Conservation (phyloP, 805 yeast species). For the Cyberlindnera euphorbiae region DNA sequence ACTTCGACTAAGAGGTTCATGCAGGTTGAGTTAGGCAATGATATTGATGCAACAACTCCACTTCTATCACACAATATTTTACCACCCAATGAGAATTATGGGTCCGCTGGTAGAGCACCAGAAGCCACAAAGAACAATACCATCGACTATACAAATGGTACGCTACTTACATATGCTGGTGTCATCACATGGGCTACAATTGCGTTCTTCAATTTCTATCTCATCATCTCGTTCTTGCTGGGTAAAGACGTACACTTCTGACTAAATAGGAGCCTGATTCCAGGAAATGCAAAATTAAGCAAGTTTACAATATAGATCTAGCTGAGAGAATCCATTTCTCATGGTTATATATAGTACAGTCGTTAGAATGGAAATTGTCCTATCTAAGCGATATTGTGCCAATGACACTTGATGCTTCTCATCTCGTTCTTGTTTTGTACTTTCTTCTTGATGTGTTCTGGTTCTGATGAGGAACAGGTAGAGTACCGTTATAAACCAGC, state of each 20-base stretch:
- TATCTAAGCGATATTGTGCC: too few relatives aligned
- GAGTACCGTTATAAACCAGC: constrained; percentile 69
- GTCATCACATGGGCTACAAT: constrained; percentile 65
- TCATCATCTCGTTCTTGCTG: constrained; percentile 46
- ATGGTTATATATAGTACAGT: too few relatives aligned
- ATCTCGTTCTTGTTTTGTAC: constrained; percentile 22
- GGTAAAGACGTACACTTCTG: constrained; percentile 51
- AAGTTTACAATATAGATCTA: too few relatives aligned
- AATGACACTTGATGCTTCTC: neutral
- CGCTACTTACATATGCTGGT: constrained; percentile 47
- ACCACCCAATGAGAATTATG: too few relatives aligned
- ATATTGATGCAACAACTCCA: too few relatives aligned
- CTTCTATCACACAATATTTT: too few relatives aligned
- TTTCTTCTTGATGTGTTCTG: constrained; percentile 9
- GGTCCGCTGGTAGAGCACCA: too few relatives aligned
- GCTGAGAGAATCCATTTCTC: too few relatives aligned
- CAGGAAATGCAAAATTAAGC: too few relatives aligned
- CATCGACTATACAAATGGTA: constrained; percentile 69
- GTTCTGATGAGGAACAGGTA: constrained; percentile 54
- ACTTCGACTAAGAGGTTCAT: constrained; percentile 65
- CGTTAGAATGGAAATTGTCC: too few relatives aligned
- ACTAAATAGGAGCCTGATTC: neutral
- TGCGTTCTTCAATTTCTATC: constrained; percentile 64
- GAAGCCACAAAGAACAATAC: constrained; percentile 17
- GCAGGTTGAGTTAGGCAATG: constrained; percentile 42